These are phyloP conservation scores for Rhipidocladum racemiflorum DNA, from an alignment of 176 grass and related monocot genomes.

Conservation along the genomic window DNA sequence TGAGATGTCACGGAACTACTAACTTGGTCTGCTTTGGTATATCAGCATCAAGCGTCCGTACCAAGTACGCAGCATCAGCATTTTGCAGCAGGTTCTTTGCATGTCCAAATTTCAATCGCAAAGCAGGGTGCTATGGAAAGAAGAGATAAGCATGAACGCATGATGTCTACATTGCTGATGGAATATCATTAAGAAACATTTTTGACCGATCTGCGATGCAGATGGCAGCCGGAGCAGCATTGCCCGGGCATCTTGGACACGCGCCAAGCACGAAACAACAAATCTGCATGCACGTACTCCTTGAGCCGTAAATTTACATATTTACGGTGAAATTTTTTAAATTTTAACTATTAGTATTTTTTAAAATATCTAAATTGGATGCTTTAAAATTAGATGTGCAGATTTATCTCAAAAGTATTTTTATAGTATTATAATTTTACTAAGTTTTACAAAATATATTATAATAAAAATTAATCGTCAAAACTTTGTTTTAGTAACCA, in stretches of 20 bases:
- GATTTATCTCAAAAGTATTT: no score
- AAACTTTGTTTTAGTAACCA: no score
- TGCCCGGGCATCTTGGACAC: background rate
- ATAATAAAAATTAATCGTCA: no score
- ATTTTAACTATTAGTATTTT: no score
- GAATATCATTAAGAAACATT: background rate
- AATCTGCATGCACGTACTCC: no score
- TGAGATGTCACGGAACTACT: background rate
- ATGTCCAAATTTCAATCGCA: background rate
- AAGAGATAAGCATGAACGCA: slow-evolving; percentile 25
- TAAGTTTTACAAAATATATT: no score
- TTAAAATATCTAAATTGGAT: no score
- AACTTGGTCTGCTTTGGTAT: background rate
- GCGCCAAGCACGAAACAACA: background rate
- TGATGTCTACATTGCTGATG: background rate
- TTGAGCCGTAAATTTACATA: no score
- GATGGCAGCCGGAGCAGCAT: background rate
- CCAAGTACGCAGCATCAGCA: background rate
- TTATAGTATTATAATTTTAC: no score
- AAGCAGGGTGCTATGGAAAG: no score
- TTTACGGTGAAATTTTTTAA: no score
- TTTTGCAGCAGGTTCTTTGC: background rate
- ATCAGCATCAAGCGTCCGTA: background rate
- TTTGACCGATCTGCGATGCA: background rate
- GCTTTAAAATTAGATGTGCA: no score